These are phyloP conservation scores for Aspergillus carlsbadensis DNA, from an alignment of 495 filamentous ascomycete genomes.

Conservation along the genomic window DNA sequence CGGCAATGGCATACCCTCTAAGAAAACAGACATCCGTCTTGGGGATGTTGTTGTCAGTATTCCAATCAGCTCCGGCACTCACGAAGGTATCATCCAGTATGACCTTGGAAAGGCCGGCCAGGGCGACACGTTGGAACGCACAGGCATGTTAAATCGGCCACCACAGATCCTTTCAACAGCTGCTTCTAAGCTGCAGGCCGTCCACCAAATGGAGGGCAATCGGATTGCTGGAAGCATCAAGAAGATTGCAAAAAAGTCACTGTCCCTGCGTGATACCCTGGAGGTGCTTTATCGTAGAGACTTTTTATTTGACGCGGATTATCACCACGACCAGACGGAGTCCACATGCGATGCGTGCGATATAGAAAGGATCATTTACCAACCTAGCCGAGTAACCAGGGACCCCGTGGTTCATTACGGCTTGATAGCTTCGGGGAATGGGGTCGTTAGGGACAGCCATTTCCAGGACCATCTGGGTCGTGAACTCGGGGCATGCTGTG, in stretches of 20 bases:
- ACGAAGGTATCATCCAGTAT: constrained; percentile 20
- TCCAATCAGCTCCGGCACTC: not conserved
- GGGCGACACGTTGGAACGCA: constrained; percentile 17
- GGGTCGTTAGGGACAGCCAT: constrained; percentile 6
- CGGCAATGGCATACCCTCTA: constrained; percentile 31
- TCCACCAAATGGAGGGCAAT: not conserved
- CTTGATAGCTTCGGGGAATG: constrained; percentile 15
- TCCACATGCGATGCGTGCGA: constrained; percentile 15
- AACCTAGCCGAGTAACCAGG: not conserved
- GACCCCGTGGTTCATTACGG: constrained; percentile 22
- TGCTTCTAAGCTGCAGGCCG: not conserved
- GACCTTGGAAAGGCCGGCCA: constrained; percentile 15
- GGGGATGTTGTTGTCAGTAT: constrained; percentile 31
- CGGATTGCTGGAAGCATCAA: not conserved
- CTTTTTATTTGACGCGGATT: constrained; percentile 16
- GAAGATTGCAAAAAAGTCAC: not conserved
- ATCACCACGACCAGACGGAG: constrained; percentile 11
- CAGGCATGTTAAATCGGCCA: constrained; percentile 23
- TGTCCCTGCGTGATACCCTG: constrained; percentile 9
- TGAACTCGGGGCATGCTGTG: constrained; percentile 20
- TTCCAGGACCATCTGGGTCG: constrained; percentile 1
- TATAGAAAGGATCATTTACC: not conserved
- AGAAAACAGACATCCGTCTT: constrained; percentile 23
- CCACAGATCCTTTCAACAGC: constrained; percentile 8
- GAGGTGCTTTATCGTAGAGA: constrained; percentile 4